Evolutionary conservation across 164 flowering plant genomes (phyloP), one percentile per base, ranked within the genome.

Genomic region (Platanus orientalis): DNA sequence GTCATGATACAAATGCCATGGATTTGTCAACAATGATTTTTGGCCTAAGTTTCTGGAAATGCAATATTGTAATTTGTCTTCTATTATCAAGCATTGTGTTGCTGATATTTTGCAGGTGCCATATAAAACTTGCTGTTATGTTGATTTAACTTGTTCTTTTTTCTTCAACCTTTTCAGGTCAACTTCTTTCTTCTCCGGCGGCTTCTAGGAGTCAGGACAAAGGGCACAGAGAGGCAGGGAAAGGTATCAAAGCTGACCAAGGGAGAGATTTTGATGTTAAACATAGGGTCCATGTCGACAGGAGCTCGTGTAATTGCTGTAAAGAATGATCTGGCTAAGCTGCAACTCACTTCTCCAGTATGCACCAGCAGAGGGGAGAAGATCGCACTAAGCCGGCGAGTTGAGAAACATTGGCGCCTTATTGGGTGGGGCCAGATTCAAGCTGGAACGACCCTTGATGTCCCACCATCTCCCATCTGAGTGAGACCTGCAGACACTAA

Each of bases 141-240:
- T n/a, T n/a, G 42, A 36, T 7, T 36, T n/a, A n/a, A n/a, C n/a
- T n/a, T n/a, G n/a, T n/a, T n/a, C n/a, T n/a, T 16, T 13, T 16
- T 45, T 45, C 4, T 16, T 16, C 49, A 16, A 32, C n/a, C n/a
- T 49, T 29, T 54, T 65, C 80, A 89, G 90, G 96, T 90, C n/a
- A 92, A 85, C 76, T 90, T 90, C 77, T 92, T 87, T 65, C 78
- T 92, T 42, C 82, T 92, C 20, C 66, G 96, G 6, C 79, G 96
- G 42, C 88, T 90, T 57, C 75, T 92, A 21, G 97, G 98, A 56
- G 98, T 92, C 0, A 83, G 85, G 76, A 88, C 91, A 39, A 92
- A 88, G 78, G 96, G 88, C n/a, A 70, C 89, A 32, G 96, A 92
- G 74, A 92, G 71, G 70, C 92, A 86, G 61, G 96, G 93, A 1